Percentiles rank a stretch among this genome's conserved stretches.
Conservation (phyloP, 441 rosid species). For the Arabidopsis hybrid region DNA sequence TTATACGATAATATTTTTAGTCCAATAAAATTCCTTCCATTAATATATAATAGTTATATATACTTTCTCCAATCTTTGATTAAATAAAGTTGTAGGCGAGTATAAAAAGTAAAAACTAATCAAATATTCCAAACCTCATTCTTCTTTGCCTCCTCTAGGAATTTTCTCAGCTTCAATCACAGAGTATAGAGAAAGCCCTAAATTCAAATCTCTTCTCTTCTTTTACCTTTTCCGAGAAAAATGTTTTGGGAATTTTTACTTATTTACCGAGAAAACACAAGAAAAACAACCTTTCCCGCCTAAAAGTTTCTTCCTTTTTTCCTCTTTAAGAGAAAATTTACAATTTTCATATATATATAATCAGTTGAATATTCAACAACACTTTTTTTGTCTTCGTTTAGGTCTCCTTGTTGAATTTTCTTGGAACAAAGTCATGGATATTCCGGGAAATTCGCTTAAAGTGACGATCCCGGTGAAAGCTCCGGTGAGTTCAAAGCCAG, state of each 20-base stretch:
- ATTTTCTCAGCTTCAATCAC: not conserved
- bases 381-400: not conserved
- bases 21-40: not conserved
- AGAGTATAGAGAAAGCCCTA: not conserved
- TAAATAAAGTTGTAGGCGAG: too few species aligned
- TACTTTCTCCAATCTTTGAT: not conserved
- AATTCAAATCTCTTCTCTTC: constrained; percentile 21
- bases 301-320: constrained; percentile 4
- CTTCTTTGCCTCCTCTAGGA: not conserved
- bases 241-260: too few species aligned
- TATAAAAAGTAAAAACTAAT: constrained; percentile 9
- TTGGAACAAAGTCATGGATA: constrained; percentile 31
- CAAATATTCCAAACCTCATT: not conserved
- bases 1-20: not conserved
- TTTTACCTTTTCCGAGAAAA: constrained; percentile 4
- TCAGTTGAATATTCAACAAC: not conserved
- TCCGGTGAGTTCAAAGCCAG: constrained; percentile 18
- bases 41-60: not conserved
- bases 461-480: constrained; percentile 23
- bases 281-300: constrained; percentile 28
- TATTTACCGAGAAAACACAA: not conserved
- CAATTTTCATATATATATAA: not conserved
- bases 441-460: constrained; percentile 14
- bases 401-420: constrained; percentile 18
- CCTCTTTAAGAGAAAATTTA: not conserved